phyloP scores from a whole-genome alignment of 345 rosid genomes.

The Moricandia arvensis region DNA sequence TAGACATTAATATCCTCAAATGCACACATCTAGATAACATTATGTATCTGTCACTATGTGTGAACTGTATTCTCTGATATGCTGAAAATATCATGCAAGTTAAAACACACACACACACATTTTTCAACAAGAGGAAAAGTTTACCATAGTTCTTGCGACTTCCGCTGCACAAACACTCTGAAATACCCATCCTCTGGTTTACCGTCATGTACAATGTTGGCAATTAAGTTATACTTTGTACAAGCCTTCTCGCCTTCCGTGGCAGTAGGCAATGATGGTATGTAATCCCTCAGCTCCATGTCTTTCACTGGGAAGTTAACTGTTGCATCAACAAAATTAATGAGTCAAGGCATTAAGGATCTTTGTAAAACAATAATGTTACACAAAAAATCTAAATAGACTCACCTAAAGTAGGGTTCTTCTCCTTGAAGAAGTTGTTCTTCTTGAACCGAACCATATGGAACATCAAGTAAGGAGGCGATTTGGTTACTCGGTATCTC shows the following conservation, averaged over 20 bases:
- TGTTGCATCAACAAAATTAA: slow-evolving; percentile 30
- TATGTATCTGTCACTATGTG: background rate
- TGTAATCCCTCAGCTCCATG: slow-evolving; percentile 68
- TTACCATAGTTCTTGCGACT: slow-evolving; percentile 92
- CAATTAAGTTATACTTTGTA: slow-evolving; percentile 87
- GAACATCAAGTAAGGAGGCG: slow-evolving; percentile 80
- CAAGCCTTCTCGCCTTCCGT: slow-evolving; percentile 57
- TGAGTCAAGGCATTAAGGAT: background rate
- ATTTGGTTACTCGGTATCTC: slow-evolving; percentile 74
- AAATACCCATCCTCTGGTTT: slow-evolving; percentile 92
- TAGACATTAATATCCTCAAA: background rate
- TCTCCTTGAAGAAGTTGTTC: slow-evolving; percentile 91
- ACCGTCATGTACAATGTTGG: slow-evolving; percentile 95
- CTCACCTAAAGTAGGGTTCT: slow-evolving; percentile 93
- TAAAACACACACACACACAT: background rate
- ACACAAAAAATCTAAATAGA: background rate
- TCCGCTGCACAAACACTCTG: slow-evolving; percentile 95
- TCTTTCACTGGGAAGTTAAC: slow-evolving; percentile 98
- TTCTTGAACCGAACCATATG: slow-evolving; percentile 94
- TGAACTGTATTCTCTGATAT: no score
- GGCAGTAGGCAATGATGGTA: slow-evolving; percentile 75
- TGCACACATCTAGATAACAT: background rate
- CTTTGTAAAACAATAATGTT: background rate
- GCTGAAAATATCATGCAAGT: no score
- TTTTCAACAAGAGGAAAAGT: background rate